Evolutionary conservation across 2,329 filamentous ascomycete genomes (phyloP).

Genomic region (Blastomyces emzantsi): DNA sequence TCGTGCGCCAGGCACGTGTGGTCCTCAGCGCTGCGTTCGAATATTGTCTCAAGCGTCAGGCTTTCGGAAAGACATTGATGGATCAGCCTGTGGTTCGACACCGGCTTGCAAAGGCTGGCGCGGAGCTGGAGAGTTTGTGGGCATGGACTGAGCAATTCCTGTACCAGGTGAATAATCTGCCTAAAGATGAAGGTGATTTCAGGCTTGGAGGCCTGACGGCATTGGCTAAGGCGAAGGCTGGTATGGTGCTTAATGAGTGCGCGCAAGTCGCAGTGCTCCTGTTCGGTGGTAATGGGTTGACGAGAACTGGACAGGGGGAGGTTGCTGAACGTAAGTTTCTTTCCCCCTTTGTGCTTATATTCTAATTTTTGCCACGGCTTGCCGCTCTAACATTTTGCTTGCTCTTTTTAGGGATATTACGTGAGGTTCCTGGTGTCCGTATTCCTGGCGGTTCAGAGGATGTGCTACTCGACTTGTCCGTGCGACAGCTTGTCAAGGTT

Average conservation of each 20-base stretch:
- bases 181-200: constrained; percentile 37
- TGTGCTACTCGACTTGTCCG: constrained; percentile 60
- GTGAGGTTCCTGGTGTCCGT: constrained; percentile 53
- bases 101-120: constrained; percentile 60
- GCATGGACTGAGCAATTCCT: constrained; percentile 65
- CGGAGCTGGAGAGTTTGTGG: constrained; percentile 58
- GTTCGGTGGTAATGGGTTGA: constrained; percentile 67
- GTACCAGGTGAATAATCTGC: constrained; percentile 57
- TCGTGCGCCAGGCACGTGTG: constrained; percentile 54
- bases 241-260: constrained; percentile 62
- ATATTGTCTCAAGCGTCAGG: constrained; percentile 57
- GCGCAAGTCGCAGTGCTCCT: constrained; percentile 59
- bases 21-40: constrained; percentile 52
- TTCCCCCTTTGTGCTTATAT: constrained; percentile 14
- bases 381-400: constrained; percentile 12
- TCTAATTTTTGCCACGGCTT: constrained; percentile 19
- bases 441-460: constrained; percentile 65
- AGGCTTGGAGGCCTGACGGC: constrained; percentile 64
- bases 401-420: constrained; percentile 44
- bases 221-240: constrained; percentile 62
- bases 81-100: constrained; percentile 67
- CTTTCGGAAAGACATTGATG: constrained; percentile 59
- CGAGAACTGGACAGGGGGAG: constrained; percentile 60
- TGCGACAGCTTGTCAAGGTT: constrained; percentile 62
- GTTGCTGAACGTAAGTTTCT: constrained; percentile 55